These are phyloP conservation scores for Aureobasidium musti DNA, from an alignment of 2,329 filamentous ascomycete genomes.

Conservation along the genomic window DNA sequence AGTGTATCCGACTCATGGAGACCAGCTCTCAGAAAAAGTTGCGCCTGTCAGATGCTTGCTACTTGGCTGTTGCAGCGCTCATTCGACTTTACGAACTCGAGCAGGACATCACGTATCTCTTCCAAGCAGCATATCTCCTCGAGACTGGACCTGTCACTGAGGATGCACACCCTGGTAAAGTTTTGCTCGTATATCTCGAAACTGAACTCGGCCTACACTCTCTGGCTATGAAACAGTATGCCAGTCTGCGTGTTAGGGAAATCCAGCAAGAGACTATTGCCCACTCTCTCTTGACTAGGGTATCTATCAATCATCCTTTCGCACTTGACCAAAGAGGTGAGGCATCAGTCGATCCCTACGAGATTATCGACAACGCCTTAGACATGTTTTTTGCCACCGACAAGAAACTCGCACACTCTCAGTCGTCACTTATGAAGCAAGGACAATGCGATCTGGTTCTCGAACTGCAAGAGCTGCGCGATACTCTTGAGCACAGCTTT, in stretches of 20 bases:
- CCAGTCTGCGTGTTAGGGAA: constrained; percentile 42
- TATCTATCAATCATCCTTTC: constrained; percentile 39
- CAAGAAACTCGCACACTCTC: constrained; percentile 39
- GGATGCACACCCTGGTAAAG: constrained; percentile 39
- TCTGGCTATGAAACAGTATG: constrained; percentile 38
- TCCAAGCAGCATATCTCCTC: constrained; percentile 39
- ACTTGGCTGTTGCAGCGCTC: constrained; percentile 40
- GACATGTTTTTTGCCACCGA: constrained; percentile 40
- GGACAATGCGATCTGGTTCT: constrained; percentile 43
- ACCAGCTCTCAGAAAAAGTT: constrained; percentile 31
- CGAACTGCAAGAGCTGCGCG: constrained; percentile 41
- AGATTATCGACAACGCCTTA: constrained; percentile 37
- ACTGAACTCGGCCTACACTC: constrained; percentile 40
- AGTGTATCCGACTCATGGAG: constrained; percentile 36
- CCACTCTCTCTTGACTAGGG: constrained; percentile 40
- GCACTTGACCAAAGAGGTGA: constrained; percentile 31
- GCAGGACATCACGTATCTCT: constrained; percentile 33
- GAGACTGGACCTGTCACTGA: constrained; percentile 33
- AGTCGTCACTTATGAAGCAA: constrained; percentile 37
- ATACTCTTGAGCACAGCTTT: constrained; percentile 37
- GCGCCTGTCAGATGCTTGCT: constrained; percentile 38
- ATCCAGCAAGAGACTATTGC: constrained; percentile 43
- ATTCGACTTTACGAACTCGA: constrained; percentile 36
- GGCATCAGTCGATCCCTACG: constrained; percentile 36
- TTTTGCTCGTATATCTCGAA: constrained; percentile 42